Base-by-base conservation (phyloP, 2,329 filamentous ascomycete species). In the Zymoseptoria brevis region DNA sequence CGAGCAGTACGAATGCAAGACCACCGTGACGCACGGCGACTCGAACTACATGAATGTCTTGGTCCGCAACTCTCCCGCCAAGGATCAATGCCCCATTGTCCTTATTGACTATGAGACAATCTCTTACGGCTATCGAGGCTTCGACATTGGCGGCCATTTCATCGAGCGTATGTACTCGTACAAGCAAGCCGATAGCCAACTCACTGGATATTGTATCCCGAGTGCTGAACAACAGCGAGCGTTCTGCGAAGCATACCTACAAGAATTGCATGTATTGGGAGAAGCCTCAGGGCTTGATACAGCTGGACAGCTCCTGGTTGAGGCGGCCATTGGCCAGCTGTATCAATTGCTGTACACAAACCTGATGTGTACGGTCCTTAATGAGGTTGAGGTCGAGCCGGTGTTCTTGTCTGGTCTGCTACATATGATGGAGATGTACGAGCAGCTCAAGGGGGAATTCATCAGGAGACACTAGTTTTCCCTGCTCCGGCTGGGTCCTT, bases 61-160 rank as follows among this genome's bases (percentile, higher is more conserved):
- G 26, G 53, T 57, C 26, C 53, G 41, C 21, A 54, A 51, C 19
- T 24, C 55, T 8, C 13, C 11, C 8, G 21, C 21, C 22, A 53
- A 16, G 4, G 45, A n/a, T 30, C 41, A 60, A 2, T 41, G 45
- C 26, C 53, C 49, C 13, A 11, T 48, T 16, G 22, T 57, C 9
- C 55, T 60, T 7, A 58, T 58, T 45, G 56, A 60, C 49, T 60
- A 60, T 54, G 59, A 60, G 30, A 60, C 59, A 9, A 35, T 52
- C 35, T 41, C 59, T 7, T 56, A 60, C 53, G 58, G 56, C 53
- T 56, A 58, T 24, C 59, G 59, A 16, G 59, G 59, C 24, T 50
- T 60, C 56, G 59, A 60, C 53, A 53, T 58, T 24, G 56, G 59
- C n/a, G 59, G 56, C n/a, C 59, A 60, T 26, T 60, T 60, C 56